These are phyloP conservation scores for Harringtonia aguacate DNA, from an alignment of 2,329 filamentous ascomycete species.

Conservation along the genomic window DNA sequence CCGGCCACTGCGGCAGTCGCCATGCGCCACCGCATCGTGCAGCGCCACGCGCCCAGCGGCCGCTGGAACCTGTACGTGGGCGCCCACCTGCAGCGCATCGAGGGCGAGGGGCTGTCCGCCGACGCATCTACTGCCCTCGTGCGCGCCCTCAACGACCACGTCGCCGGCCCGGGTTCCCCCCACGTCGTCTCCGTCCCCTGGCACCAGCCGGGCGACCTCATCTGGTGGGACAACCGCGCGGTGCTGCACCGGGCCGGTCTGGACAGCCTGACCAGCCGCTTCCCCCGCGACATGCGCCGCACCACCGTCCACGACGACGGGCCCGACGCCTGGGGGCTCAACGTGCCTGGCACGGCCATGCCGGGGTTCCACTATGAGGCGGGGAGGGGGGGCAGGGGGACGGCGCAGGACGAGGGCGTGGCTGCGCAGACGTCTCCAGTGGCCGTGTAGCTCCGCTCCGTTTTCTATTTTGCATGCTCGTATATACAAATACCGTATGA, in stretches of 20 bases:
- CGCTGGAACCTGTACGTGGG: constrained; percentile 43
- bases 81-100: constrained; percentile 39
- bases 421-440: no score
- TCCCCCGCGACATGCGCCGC: constrained; percentile 41
- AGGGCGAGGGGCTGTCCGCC: constrained; percentile 19
- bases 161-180: constrained; percentile 28
- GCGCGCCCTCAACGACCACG: constrained; percentile 32
- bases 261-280: constrained; percentile 36
- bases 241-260: constrained; percentile 42
- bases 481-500: no score
- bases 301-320: constrained; percentile 41
- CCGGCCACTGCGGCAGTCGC: constrained; percentile 24
- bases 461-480: no score
- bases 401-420: no score
- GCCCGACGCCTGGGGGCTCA: constrained; percentile 25
- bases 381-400: no score
- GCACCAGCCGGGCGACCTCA: constrained; percentile 35
- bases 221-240: constrained; percentile 50
- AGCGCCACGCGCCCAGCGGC: constrained; percentile 39
- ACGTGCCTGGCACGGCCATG: constrained; percentile 16
- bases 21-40: constrained; percentile 35
- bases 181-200: constrained; percentile 36
- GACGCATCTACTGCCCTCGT: constrained; percentile 26
- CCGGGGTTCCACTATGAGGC: no score
- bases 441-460: no score